phyloP scores from a whole-genome alignment of 176 grass and related monocot species.

The Lolium perenne region DNA sequence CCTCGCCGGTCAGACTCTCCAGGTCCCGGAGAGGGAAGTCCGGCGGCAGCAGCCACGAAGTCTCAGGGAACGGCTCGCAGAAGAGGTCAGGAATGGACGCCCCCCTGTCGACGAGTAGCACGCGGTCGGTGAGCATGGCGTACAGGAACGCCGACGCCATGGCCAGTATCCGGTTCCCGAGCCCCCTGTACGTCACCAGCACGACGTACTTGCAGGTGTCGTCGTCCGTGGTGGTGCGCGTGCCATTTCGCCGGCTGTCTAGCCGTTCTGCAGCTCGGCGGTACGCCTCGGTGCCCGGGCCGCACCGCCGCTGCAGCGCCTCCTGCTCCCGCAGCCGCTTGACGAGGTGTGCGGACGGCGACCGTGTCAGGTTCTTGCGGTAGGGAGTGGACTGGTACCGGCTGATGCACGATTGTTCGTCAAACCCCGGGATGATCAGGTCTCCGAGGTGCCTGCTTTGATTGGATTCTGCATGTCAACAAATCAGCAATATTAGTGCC shows the following conservation, averaged over 20 bases:
- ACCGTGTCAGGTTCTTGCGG: constrained; percentile 44
- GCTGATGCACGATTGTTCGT: constrained; percentile 52
- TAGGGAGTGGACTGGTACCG: constrained; percentile 53
- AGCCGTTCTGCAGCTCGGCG: constrained; percentile 42
- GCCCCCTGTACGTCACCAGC: constrained; percentile 51
- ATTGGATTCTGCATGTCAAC: background rate
- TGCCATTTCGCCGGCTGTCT: background rate
- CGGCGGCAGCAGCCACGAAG: constrained; percentile 67
- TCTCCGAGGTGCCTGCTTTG: too few relatives aligned
- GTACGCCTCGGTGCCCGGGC: constrained; percentile 58
- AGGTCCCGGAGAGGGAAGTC: constrained; percentile 55
- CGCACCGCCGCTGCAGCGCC: constrained; percentile 70
- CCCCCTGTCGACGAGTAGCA: constrained; percentile 54
- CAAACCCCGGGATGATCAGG: constrained; percentile 57
- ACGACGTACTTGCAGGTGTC: constrained; percentile 67
- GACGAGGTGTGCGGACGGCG: constrained; percentile 58
- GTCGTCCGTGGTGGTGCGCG: background rate
- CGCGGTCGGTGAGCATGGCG: constrained; percentile 62
- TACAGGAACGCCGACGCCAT: constrained; percentile 78
- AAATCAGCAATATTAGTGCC: background rate
- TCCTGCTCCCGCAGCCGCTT: constrained; percentile 68
- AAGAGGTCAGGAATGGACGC: constrained; percentile 51
- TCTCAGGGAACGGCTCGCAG: constrained; percentile 69
- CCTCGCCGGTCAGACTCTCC: constrained; percentile 39
- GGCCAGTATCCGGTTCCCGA: constrained; percentile 69